Evolutionary conservation across 257 asterid species (phyloP), one percentile per base, ranked within the genome.

Genomic region (Pogostemon cablin): DNA sequence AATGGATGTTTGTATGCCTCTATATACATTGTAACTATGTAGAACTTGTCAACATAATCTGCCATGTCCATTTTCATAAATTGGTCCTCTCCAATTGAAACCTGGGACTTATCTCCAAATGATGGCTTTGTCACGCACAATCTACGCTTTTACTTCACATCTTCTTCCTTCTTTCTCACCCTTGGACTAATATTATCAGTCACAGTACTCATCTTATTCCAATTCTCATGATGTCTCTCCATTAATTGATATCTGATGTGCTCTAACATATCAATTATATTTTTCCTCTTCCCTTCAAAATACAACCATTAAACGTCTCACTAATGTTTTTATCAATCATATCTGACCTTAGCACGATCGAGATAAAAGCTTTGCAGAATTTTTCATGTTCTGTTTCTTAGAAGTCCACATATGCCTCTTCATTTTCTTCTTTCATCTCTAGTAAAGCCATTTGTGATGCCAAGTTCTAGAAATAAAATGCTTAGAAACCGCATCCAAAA

Each of bases 341-440:
- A 32, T 25, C 69, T 5, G 34, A 38, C 42, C 5, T 38, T 0
- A 49, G 49, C 2, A 38, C 0, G 4, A 5, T 39, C 4, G 49
- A 39, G 49, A 61, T 39, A 6, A 38, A 61, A 4, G 66, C 50
- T 49, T 61, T 61, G 15, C n/a, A 61, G 15, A 61, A 61, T 6
- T 6, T 39, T n/a, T 61, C 2, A 39, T 37, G 35, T 2, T 61
- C 49, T 39, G 50, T 61, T 3, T 61, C 35, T 0, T 39, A 0
- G 4, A 61, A 61, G 6, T 17, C 3, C 1, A 1, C 1, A 2
- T 15, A 61, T 1, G 66, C 66, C 2, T 5, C 66, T 12, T 39
- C 48, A 39, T 39, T 39, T 39, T 61, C 66, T 5, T 7, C 32
- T n/a, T 12, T 39, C 6, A 61, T 9, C 5, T 39, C 50, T 0